Evolutionary conservation across 805 yeast species (phyloP), one percentile per base, ranked within the genome.

Genomic region (Yarrowia bubula): DNA sequence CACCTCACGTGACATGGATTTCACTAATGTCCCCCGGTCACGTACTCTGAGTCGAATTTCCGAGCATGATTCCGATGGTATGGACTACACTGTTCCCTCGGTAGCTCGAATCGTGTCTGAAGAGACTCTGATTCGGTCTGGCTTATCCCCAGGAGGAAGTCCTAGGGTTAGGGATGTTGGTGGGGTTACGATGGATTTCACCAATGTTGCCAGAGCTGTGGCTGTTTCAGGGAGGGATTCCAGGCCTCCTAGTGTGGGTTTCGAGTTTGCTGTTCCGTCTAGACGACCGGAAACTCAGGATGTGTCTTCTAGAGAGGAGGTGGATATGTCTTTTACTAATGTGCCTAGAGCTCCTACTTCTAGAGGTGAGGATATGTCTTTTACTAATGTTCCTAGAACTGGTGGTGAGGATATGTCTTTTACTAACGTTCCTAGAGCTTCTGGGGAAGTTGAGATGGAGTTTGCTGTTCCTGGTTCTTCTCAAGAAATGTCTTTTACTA

Each of bases 71-170:
- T 51, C 60, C 1, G 53, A 47, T 9, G 5, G 37, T 4, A 51
- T 51, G 60, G 60, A 51, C 5, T 51, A 51, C 44, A 38, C 60
- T 8, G 28, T 51, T 9, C 60, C 60, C 4, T 37, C 60, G 2
- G 44, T 51, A 1, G 43, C 60, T 28, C 60, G 60, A 11, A 38
- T 51, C n/a, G 60, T 51, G 4, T 51, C 60, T 6, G 60, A 51
- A 6, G 60, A 51, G 15, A 35, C 39, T n/a, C 33, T 51, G 1
- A 44, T 39, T 28, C 60, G 60, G 9, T 51, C 60, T 7, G 60
- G 60, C 2, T 38, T 51, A n/a, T 51, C 60, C 18, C 60, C 60
- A 28, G 60, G 60, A n/a, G 60, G 60, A 4, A 38, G 35, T 48
- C 15, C 41, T 13, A 9, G 55, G 13, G 41, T 48, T 3, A 35